A percentile compares a stretch with the other conserved stretches of the same genome.
Conservation (phyloP, 257 asterid species). For the Dorcoceras hygrometricum region DNA sequence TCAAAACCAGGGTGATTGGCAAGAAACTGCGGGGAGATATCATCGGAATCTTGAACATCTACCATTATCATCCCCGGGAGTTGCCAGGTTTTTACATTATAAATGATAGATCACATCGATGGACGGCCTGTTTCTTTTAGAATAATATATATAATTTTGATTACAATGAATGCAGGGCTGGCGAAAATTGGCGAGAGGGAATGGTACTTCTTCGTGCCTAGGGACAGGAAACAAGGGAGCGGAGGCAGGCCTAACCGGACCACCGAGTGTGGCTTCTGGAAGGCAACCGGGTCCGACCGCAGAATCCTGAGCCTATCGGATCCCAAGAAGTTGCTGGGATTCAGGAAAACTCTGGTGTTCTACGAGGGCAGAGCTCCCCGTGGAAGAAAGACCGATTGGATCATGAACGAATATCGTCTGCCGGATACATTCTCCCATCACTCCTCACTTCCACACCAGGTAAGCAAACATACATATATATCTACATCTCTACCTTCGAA, state of each 20-base stretch:
- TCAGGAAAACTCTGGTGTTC: conserved; percentile 70
- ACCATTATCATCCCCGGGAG: conserved; percentile 61
- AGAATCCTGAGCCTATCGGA: conserved; percentile 42
- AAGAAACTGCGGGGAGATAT: conserved; percentile 40
- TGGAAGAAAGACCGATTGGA: conserved; percentile 76
- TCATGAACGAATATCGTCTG: conserved; percentile 79
- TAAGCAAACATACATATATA: conserved; percentile 6
- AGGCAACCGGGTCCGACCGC: conserved; percentile 84
- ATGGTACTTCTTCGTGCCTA: conserved; percentile 72
- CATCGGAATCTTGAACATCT: conserved; percentile 65
- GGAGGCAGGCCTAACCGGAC: conserved; percentile 77
- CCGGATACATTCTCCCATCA: conserved; percentile 39
- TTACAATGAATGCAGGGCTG: conserved; percentile 37
- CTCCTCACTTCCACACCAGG: conserved; percentile 31
- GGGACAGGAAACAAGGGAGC: conserved; percentile 64
- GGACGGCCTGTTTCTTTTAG: background rate
- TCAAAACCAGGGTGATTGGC: conserved; percentile 40
- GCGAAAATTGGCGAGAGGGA: conserved; percentile 75
- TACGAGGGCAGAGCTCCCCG: conserved; percentile 79
- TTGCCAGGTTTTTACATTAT: conserved; percentile 44
- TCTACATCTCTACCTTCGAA: too few relatives aligned
- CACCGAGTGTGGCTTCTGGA: conserved; percentile 71
- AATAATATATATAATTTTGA: too few relatives aligned
- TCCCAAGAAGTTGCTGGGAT: conserved; percentile 47
- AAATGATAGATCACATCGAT: background rate